phyloP scores from a whole-genome alignment of 2,329 filamentous ascomycete species.

The Ascochyta viciae-villosae region DNA sequence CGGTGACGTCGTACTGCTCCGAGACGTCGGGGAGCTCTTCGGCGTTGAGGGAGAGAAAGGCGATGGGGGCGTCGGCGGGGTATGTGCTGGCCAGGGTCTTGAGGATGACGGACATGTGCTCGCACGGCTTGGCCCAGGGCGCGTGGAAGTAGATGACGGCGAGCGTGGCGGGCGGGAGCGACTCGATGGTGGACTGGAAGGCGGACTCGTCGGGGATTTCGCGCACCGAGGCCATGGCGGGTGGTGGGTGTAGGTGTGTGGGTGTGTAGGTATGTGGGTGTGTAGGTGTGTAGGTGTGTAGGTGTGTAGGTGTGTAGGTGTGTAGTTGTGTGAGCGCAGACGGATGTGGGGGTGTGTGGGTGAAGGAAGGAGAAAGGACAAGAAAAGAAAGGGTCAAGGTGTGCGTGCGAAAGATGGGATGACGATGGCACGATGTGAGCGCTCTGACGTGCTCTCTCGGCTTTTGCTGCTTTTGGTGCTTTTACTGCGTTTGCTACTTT shows the following conservation, averaged over 20 bases:
- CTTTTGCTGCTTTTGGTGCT: background rate
- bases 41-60: slow-evolving; percentile 91
- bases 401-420: background rate
- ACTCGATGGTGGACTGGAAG: slow-evolving; percentile 74
- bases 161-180: slow-evolving; percentile 73
- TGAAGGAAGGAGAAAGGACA: background rate
- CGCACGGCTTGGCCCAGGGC: slow-evolving; percentile 94
- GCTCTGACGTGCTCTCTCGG: slow-evolving; percentile 24
- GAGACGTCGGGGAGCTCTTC: slow-evolving; percentile 92
- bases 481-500: too few species aligned
- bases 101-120: slow-evolving; percentile 90
- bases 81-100: slow-evolving; percentile 86
- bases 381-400: background rate
- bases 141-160: slow-evolving; percentile 94
- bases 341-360: background rate
- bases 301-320: too few species aligned
- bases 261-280: too few species aligned
- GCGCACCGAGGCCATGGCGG: slow-evolving; percentile 63
- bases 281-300: too few species aligned
- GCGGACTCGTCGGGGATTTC: slow-evolving; percentile 77
- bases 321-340: background rate
- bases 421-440: slow-evolving; percentile 25
- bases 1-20: slow-evolving; percentile 91
- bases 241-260: background rate
- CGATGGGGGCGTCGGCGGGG: slow-evolving; percentile 72